Conservation (phyloP, 495 filamentous ascomycete genomes). For the Thermochaetoides thermophila region DNA sequence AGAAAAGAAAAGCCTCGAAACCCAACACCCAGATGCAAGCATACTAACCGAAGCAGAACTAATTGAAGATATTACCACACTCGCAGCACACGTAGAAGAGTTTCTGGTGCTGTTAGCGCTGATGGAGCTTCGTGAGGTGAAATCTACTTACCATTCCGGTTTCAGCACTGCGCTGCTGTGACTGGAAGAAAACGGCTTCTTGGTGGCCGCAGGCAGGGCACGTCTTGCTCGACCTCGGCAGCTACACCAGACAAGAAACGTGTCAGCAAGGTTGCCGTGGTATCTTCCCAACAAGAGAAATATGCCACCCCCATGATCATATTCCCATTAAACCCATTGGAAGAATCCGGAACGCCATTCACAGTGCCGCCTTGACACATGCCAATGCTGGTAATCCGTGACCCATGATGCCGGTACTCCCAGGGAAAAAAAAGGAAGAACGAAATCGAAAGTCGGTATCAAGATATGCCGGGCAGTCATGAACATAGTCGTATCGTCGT, state of each 20-base stretch:
- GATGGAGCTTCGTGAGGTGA: background rate
- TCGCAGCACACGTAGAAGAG: constrained; percentile 92
- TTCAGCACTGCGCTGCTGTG: constrained; percentile 86
- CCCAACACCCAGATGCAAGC: background rate
- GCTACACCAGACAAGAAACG: constrained; percentile 39
- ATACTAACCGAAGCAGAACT: constrained; percentile 9
- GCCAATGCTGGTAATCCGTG: too few relatives aligned
- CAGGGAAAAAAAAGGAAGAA: too few relatives aligned
- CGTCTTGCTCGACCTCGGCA: constrained; percentile 66
- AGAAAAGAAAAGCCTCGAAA: background rate
- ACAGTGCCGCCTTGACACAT: too few relatives aligned
- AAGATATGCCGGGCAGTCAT: too few relatives aligned
- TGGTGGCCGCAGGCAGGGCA: constrained; percentile 74
- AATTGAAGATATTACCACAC: constrained; percentile 76
- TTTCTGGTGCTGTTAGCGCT: constrained; percentile 47
- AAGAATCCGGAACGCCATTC: too few relatives aligned
- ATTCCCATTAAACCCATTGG: too few relatives aligned
- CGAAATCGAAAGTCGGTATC: too few relatives aligned
- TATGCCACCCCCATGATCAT: background rate
- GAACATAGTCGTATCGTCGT: too few relatives aligned
- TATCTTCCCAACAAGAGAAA: background rate
- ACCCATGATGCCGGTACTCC: too few relatives aligned
- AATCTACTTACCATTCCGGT: constrained; percentile 78
- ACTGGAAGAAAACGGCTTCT: constrained; percentile 95
- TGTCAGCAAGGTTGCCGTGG: constrained; percentile 21